Conservation (phyloP, 164 flowering plant genomes). For the Stephania japonica region DNA sequence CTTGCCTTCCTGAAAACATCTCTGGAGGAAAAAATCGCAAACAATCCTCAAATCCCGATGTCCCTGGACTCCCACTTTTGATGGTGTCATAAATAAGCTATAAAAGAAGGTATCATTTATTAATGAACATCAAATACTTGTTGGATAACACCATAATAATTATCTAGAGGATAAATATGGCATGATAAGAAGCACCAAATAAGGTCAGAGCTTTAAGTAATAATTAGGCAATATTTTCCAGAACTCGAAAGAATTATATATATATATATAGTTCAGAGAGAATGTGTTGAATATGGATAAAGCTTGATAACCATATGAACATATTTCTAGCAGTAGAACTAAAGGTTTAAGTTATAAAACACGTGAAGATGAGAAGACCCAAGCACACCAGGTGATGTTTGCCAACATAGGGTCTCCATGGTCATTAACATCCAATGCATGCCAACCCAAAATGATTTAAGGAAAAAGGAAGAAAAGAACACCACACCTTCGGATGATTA, state of each 20-base stretch:
- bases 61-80: constrained; percentile 72
- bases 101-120: constrained; percentile 14
- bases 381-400: too few relatives aligned
- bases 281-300: too few relatives aligned
- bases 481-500: constrained; percentile 89
- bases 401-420: too few relatives aligned
- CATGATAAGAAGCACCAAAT: background rate
- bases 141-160: background rate
- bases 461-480: background rate
- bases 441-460: background rate
- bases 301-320: too few relatives aligned
- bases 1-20: constrained; percentile 86
- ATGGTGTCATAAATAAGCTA: constrained; percentile 94
- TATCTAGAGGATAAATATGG: background rate
- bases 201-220: background rate
- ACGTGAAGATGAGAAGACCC: too few relatives aligned
- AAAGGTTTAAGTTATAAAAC: too few relatives aligned
- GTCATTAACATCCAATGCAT: background rate
- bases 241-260: too few relatives aligned
- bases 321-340: too few relatives aligned
- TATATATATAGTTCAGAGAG: too few relatives aligned
- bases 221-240: too few relatives aligned
- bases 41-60: constrained; percentile 84
- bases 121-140: background rate
- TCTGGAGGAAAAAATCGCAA: constrained; percentile 84